A percentile compares a stretch with the other conserved stretches of the same genome.
phyloP scores from a whole-genome alignment of 2,329 filamentous ascomycete species.

The Aureobasidium zeae region DNA sequence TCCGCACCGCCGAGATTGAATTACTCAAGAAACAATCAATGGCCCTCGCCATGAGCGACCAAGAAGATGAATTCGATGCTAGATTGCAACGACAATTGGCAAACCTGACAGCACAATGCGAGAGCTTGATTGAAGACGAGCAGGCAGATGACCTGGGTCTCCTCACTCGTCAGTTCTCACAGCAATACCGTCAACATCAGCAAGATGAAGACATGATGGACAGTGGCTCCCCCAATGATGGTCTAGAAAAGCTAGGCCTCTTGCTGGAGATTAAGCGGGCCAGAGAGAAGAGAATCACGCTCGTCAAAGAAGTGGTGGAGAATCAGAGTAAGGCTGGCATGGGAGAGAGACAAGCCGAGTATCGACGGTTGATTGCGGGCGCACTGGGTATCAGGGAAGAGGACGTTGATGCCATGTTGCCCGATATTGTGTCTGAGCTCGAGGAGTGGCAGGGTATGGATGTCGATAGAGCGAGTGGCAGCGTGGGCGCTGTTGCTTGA shows the following conservation, averaged over 20 bases:
- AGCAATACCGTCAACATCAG: neutral
- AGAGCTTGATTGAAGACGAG: constrained; percentile 37
- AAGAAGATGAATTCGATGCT: constrained; percentile 29
- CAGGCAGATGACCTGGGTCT: constrained; percentile 32
- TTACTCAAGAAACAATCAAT: constrained; percentile 44
- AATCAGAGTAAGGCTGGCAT: constrained; percentile 60
- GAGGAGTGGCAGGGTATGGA: constrained; percentile 29
- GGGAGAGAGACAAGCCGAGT: constrained; percentile 64
- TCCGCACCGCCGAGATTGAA: constrained; percentile 59
- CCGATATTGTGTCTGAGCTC: constrained; percentile 41
- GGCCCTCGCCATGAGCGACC: constrained; percentile 45
- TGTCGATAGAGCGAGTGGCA: neutral
- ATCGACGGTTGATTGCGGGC: constrained; percentile 57
- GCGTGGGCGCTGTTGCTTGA: neutral
- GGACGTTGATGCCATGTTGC: constrained; percentile 54
- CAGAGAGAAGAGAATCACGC: constrained; percentile 50
- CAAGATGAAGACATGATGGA: constrained; percentile 5
- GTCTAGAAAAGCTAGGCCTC: constrained; percentile 48
- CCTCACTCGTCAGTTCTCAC: constrained; percentile 21
- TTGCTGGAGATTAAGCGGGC: constrained; percentile 49
- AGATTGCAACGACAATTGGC: constrained; percentile 31
- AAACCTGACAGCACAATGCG: constrained; percentile 28
- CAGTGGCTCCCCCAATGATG: constrained; percentile 34
- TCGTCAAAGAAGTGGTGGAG: constrained; percentile 59
- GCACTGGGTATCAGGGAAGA: constrained; percentile 61